Base-by-base conservation (phyloP, 2,329 filamentous ascomycete species). In the Peltaster fructicola region DNA sequence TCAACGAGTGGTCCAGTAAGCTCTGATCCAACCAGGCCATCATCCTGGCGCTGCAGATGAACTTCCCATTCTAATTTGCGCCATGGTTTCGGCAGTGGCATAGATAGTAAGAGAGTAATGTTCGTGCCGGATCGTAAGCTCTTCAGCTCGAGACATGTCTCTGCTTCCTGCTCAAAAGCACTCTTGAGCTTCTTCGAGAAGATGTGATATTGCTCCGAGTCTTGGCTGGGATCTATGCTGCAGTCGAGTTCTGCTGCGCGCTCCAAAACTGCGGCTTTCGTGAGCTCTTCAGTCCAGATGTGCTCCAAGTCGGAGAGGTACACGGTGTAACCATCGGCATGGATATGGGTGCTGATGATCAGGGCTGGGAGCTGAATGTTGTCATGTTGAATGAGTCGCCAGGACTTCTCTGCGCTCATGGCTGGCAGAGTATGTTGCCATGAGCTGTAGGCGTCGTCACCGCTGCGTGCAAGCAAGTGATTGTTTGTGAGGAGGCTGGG, bases 151-250 rank as follows among this genome's bases (percentile, higher is more conserved):
- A 44, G 10, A 4, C 35, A 42, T 3, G 51, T 48, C 24, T 38
- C 52, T 7, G 52, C 40, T 31, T 50, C 48, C 23, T 44, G 43
- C 3, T 46, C 43, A 4, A 65, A 29, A 34, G 55, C 53, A 56
- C 63, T 41, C 23, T 55, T 49, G 10, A 85, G 54, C 38, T 74
- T 72, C 12, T 65, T 57, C 8, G 84, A 53, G 25, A 85, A 68
- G 24, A 71, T 69, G 14, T 52, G 45, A 51, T 79, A 67, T 40
- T 85, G 77, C 24, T 68, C 64, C 0, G 59, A 54, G 31, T 73
- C 72, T 35, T 75, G 70, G 42, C 64, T 70, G 2, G 78, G 71
- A 43, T 85, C 76, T 32, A 85, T 81, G 32, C 65, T 71, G 9
- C 73, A 77, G 37, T 69, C 62, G 36, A 73, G 61, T 13, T 63